These are phyloP conservation scores for Caloboletus firmus DNA, from an alignment of 1,284 basidiomycete species.

Conservation along the genomic window DNA sequence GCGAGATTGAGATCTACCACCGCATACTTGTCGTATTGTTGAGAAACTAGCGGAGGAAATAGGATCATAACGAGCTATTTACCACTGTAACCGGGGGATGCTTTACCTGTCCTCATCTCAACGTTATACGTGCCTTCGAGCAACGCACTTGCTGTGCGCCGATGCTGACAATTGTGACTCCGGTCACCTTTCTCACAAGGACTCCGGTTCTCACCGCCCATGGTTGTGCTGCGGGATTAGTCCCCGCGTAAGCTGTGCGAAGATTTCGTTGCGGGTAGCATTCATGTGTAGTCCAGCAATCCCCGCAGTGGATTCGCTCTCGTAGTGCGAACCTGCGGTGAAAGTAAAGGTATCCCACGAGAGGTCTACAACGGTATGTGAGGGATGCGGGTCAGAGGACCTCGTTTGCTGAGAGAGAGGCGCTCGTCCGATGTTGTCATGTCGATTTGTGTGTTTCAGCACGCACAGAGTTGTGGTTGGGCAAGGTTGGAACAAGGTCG, in stretches of 20 bases:
- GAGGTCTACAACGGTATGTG: background rate
- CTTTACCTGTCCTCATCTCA: background rate
- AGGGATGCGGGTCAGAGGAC: background rate
- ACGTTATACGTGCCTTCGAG: background rate
- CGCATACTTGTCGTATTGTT: constrained; percentile 19
- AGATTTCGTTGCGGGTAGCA: background rate
- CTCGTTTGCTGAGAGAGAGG: background rate
- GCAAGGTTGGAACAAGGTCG: constrained; percentile 31
- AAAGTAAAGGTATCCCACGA: background rate
- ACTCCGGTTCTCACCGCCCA: constrained; percentile 27
- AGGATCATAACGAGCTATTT: background rate
- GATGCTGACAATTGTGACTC: constrained; percentile 13
- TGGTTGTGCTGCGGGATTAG: constrained; percentile 19
- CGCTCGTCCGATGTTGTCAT: constrained; percentile 8
- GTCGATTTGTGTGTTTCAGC: constrained; percentile 21
- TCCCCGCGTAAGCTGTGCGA: constrained; percentile 26
- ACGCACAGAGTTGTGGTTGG: constrained; percentile 14
- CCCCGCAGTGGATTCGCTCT: constrained; percentile 3
- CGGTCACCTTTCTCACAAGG: constrained; percentile 22
- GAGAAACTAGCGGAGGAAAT: constrained; percentile 4
- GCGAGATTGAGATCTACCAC: constrained; percentile 16
- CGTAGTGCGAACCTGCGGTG: background rate
- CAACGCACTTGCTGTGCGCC: constrained; percentile 23
- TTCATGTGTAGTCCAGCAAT: constrained; percentile 1
- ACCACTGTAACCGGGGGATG: background rate